Base-by-base conservation (phyloP, 2,329 filamentous ascomycete genomes). In the Westerdykella ornata region DNA sequence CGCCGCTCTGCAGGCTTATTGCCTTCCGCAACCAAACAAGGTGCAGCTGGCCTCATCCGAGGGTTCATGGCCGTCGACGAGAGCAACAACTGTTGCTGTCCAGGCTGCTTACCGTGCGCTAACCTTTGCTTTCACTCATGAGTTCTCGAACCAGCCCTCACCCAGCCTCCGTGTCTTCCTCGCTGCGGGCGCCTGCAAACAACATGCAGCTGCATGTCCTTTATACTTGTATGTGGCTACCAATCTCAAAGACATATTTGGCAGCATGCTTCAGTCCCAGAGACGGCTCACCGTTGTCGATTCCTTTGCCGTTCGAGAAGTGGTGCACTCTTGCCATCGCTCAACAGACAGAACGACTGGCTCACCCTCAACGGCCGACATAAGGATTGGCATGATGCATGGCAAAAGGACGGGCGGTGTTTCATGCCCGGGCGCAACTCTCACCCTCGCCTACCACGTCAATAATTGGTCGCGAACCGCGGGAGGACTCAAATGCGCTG, bases 131-230 rank as follows among this genome's bases (percentile, higher is more conserved):
- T 17, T 31, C 8, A 15, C 15, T 5, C n/a, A 14, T 22, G n/a
- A 7, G 5, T 37, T 42, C 34, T 39, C 39, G 29, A 14, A 37
- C 35, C 9, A n/a, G 11, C 35, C 14, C 14, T 18, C 32, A 35
- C 8, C 20, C 28, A 12, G 28, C 13, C 16, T 32, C 29, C 36
- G 26, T 17, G 18, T 7, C 43, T 44, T 39, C 37, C 44, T 47
- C 44, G 44, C 44, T 42, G 37, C 28, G 20, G 32, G 33, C 30
- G 33, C 17, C 44, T 49, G 45, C 38, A 48, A 36, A 39, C 47
- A 38, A 50, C 22, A 26, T 26, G 22, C 22, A 8, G 31, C 45
- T 49, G 46, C 48, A 49, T 36, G 4, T 31, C 35, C 35, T 41
- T 40, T 40, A 42, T 48, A n/a, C 26, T 8, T 29, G 26, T 29